These are phyloP conservation scores for Xerocomus nothofagi DNA, from an alignment of 1,284 basidiomycete species.

Conservation along the genomic window DNA sequence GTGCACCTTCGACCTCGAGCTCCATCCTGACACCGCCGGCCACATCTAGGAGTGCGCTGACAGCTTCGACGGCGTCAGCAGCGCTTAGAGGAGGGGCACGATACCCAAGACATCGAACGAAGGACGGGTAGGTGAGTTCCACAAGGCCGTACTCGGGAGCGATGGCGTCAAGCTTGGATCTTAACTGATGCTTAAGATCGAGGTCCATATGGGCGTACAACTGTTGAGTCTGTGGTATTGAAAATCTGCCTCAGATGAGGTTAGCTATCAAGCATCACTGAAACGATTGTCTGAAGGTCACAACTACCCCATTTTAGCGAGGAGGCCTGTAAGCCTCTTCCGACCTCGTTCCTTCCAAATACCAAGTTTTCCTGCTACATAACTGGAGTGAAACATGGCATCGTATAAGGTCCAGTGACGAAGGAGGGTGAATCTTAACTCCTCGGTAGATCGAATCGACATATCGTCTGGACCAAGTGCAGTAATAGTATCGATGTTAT, in stretches of 20 bases:
- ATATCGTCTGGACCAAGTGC: conserved; percentile 76
- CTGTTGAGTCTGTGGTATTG: conserved; percentile 91
- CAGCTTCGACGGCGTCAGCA: conserved; percentile 90
- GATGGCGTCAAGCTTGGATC: conserved; percentile 82
- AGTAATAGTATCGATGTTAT: conserved; percentile 44
- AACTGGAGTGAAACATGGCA: conserved; percentile 96
- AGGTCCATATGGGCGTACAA: conserved; percentile 96
- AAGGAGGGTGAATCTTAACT: conserved; percentile 92
- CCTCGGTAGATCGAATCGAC: conserved; percentile 78
- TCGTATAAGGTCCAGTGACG: conserved; percentile 98
- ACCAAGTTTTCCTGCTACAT: conserved; percentile 92
- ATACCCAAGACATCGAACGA: conserved; percentile 90
- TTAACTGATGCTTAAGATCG: conserved; percentile 84
- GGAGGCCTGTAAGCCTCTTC: conserved; percentile 84
- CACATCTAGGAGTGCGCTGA: conserved; percentile 87
- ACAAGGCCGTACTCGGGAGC: conserved; percentile 97
- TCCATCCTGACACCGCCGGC: conserved; percentile 89
- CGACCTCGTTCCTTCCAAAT: conserved; percentile 95
- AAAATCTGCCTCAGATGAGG: conserved; percentile 60
- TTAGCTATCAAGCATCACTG: conserved; percentile 8
- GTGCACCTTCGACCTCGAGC: conserved; percentile 80
- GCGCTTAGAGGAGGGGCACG: conserved; percentile 85
- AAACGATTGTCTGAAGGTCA: conserved; percentile 3
- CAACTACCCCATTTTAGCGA: conserved; percentile 98
- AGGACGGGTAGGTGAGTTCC: conserved; percentile 92